These are phyloP conservation scores for Candida pseudoglaebosa DNA, from an alignment of 805 yeast genomes.

Conservation along the genomic window DNA sequence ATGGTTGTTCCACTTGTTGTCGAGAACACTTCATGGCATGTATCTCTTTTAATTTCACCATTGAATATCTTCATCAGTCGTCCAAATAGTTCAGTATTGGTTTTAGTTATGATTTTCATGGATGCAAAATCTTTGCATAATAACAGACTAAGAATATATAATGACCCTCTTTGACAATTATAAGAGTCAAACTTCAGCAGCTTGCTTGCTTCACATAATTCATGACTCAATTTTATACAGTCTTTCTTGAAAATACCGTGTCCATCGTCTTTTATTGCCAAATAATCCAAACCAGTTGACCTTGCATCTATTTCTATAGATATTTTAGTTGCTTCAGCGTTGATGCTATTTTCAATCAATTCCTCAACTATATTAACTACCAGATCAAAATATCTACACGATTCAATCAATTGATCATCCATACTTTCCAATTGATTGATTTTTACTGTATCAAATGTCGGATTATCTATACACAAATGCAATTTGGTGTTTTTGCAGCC, in stretches of 20 bases:
- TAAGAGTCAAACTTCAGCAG: background rate
- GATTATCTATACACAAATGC: background rate
- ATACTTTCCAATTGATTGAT: background rate
- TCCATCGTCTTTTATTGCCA: slow-evolving; percentile 1
- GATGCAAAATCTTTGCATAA: background rate
- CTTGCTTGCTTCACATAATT: background rate
- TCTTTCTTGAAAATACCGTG: background rate
- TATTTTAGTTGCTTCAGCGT: background rate
- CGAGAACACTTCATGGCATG: background rate
- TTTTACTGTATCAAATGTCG: background rate
- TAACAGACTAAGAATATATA: background rate
- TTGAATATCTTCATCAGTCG: background rate
- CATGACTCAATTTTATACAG: background rate
- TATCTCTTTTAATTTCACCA: background rate
- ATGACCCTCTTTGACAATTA: background rate
- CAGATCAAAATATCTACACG: slow-evolving; percentile 1
- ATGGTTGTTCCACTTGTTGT: background rate
- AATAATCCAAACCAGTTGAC: slow-evolving; percentile 1
- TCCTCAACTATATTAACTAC: background rate
- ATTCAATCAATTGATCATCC: background rate
- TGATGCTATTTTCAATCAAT: slow-evolving; percentile 4
- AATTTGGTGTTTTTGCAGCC: background rate
- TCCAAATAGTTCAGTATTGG: background rate
- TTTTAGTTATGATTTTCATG: background rate
- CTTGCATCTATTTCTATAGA: slow-evolving; percentile 1